These are phyloP conservation scores for Phytophthora sojae DNA, from an alignment of 352 stramenopile genomes.

Conservation along the genomic window DNA sequence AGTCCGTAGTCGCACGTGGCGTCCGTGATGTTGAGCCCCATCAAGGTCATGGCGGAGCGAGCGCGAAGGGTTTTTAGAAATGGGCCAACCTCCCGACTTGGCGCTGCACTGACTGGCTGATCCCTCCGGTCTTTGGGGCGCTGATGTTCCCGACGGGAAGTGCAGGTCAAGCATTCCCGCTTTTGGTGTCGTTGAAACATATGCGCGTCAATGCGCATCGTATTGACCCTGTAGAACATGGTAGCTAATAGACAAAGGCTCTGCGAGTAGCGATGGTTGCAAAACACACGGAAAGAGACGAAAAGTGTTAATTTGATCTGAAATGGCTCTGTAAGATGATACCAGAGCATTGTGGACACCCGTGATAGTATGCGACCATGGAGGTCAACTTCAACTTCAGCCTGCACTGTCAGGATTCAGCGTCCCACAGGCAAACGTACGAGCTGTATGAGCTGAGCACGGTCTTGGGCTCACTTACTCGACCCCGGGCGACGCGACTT, in stretches of 20 bases:
- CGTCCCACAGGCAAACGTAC: constrained; percentile 11
- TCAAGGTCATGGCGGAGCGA: constrained; percentile 14
- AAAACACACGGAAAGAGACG: background rate
- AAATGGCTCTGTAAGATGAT: background rate
- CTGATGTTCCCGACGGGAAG: background rate
- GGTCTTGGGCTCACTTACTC: constrained; percentile 16
- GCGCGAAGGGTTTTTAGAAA: constrained; percentile 12
- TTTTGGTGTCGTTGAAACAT: constrained; percentile 11
- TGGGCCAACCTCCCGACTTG: constrained; percentile 2
- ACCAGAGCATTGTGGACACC: background rate
- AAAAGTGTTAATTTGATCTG: background rate
- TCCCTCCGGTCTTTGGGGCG: constrained; percentile 14
- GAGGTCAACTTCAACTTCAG: constrained; percentile 11
- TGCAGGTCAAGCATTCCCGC: constrained; percentile 19
- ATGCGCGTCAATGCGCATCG: constrained; percentile 14
- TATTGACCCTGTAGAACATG: background rate
- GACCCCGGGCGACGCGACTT: constrained; percentile 5
- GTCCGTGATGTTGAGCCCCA: constrained; percentile 48
- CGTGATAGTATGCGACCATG: constrained; percentile 7
- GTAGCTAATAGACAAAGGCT: background rate
- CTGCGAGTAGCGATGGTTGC: background rate
- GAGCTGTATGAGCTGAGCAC: constrained; percentile 6
- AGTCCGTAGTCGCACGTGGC: constrained; percentile 65
- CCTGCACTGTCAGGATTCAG: constrained; percentile 4
- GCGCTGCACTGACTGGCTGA: constrained; percentile 18